phyloP scores from a whole-genome alignment of 2,329 filamentous ascomycete species.

The Alternaria brassicicola region DNA sequence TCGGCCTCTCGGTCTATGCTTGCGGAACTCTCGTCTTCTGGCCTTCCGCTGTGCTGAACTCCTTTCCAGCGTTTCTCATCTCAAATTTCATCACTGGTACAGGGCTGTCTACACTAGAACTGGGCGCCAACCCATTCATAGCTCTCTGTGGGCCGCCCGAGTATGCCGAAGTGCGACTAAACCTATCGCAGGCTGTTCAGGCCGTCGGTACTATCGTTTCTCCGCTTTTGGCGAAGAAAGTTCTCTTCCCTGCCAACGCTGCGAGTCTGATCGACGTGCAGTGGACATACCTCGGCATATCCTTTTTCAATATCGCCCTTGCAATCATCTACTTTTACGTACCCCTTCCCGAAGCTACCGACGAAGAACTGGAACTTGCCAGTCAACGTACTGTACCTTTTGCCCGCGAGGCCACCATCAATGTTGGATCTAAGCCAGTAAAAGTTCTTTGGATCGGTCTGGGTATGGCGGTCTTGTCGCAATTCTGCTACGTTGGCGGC shows the following conservation, averaged over 20 bases:
- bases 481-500: conserved; percentile 66
- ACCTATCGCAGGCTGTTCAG: conserved; percentile 66
- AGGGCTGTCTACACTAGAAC: conserved; percentile 65
- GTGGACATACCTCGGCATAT: conserved; percentile 69
- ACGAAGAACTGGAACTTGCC: conserved; percentile 63
- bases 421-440: conserved; percentile 48
- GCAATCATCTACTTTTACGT: conserved; percentile 67
- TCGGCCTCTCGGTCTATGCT: conserved; percentile 67
- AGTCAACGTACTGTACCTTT: conserved; percentile 52
- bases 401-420: conserved; percentile 51
- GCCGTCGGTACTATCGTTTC: conserved; percentile 66
- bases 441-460: conserved; percentile 64
- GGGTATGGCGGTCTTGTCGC: conserved; percentile 59
- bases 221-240: conserved; percentile 64
- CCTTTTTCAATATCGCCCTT: conserved; percentile 64
- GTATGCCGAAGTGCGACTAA: conserved; percentile 65
- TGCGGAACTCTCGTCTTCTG: conserved; percentile 67
- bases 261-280: conserved; percentile 65
- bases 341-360: conserved; percentile 66
- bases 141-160: conserved; percentile 65
- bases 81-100: conserved; percentile 68
- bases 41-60: conserved; percentile 68
- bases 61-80: conserved; percentile 64
- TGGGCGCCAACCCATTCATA: conserved; percentile 67
- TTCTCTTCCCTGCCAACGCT: conserved; percentile 60